Base-by-base conservation (phyloP, 2,329 filamentous ascomycete species). In the Fonsecaea pugnacius region DNA sequence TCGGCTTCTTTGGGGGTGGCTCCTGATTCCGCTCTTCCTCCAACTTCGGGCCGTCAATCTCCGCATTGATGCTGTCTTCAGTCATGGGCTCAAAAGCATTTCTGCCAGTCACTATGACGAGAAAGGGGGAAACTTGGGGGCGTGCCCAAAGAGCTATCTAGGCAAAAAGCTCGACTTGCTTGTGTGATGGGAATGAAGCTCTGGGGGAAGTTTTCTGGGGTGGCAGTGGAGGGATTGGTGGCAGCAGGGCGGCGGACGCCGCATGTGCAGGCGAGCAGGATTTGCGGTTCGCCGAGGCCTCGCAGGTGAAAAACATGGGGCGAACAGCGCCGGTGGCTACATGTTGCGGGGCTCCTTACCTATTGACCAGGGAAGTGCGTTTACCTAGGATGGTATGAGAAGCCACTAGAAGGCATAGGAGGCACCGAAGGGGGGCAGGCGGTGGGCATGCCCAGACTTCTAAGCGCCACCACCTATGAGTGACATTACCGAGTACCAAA, bases 1-100 rank as follows among this genome's bases (percentile, higher is more conserved):
- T 80, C 78, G 66, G 78, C 76, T 71, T 79, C 74, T 59, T 75
- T 63, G 40, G 75, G 67, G 50, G 75, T 70, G 59, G 69, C 35
- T 68, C 66, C 52, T 62, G 63, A 54, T 43, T 59, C 46, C 51
- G 60, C 50, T 58, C 53, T 38, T 59, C 43, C 43, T 58, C 63
- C 48, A 36, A 40, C 50, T 60, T 56, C 33, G 52, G 59, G 16
- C 62, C 52, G 27, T 60, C 46, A 30, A 67, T 51, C 38, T 63
- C 59, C 35, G 43, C 43, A 32, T 48, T 55, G 35, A 64, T 43
- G n/a, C 12, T 46, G 33, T 63, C 62, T 43, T 65, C 62, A 51
- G 63, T 58, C 65, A 67, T 67, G 58, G 54, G 59, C 53, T 56
- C 33, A n/a, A 30, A n/a, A 35, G 48, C 57, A 59, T 59, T 35